phyloP scores from a whole-genome alignment of 192 early-diverging fungal genomes.

The Paraglomus brasilianum region DNA sequence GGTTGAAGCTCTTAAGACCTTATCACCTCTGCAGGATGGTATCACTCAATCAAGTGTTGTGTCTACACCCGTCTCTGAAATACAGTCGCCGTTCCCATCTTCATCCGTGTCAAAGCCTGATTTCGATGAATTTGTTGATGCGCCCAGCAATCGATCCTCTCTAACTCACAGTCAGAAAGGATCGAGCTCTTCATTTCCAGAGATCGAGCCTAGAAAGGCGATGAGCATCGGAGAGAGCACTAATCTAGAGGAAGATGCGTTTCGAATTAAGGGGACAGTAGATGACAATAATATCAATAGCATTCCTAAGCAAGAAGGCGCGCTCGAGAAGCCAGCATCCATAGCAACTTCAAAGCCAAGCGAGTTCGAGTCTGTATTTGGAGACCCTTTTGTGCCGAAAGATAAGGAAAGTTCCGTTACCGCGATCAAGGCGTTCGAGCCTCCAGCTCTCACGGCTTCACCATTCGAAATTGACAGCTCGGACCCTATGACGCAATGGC shows the following conservation, averaged over 20 bases:
- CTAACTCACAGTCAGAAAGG: slow-evolving; percentile 7
- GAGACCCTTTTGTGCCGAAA: not conserved
- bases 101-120: no score
- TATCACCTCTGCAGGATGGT: slow-evolving; percentile 4
- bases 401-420: no score
- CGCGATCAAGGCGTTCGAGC: no score
- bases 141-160: not conserved
- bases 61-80: no score
- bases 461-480: no score
- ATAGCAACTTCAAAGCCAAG: slow-evolving; percentile 17
- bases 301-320: not conserved
- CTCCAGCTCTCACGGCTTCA: no score
- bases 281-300: no score
- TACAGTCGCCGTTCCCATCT: no score
- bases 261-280: no score
- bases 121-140: not conserved
- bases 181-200: slow-evolving; percentile 19
- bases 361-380: slow-evolving; percentile 9
- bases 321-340: slow-evolving; percentile 8
- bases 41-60: not conserved
- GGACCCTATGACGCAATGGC: no score
- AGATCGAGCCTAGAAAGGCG: slow-evolving; percentile 6
- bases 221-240: not conserved
- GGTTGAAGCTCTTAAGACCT: slow-evolving; percentile 39
- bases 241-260: no score